These are phyloP conservation scores for Candida maltosa DNA, from an alignment of 805 yeast species.

Conservation along the genomic window DNA sequence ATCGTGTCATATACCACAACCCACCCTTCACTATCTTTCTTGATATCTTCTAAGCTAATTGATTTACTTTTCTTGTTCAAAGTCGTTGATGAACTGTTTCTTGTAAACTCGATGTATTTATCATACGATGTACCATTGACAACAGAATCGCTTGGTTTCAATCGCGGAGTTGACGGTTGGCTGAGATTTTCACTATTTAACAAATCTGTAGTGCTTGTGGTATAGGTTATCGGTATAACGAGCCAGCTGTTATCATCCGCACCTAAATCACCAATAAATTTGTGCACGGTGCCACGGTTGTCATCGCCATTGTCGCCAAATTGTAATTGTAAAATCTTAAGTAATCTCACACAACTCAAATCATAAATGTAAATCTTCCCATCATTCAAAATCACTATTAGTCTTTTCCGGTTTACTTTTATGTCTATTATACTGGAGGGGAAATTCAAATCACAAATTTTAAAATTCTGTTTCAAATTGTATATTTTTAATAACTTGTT, in stretches of 20 bases:
- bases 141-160: slow-evolving; percentile 18
- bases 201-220: slow-evolving; percentile 29
- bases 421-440: slow-evolving; percentile 73
- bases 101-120: slow-evolving; percentile 23
- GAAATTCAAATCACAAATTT: slow-evolving; percentile 85
- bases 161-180: slow-evolving; percentile 8
- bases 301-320: not conserved
- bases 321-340: slow-evolving; percentile 40
- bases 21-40: slow-evolving; percentile 31
- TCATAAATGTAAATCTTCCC: slow-evolving; percentile 89
- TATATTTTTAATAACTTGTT: slow-evolving; percentile 34
- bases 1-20: slow-evolving; percentile 39
- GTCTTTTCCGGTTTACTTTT: slow-evolving; percentile 75
- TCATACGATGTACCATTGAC: slow-evolving; percentile 13
- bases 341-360: slow-evolving; percentile 80
- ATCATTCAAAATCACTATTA: slow-evolving; percentile 66
- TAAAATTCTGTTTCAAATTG: slow-evolving; percentile 39
- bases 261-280: slow-evolving; percentile 35
- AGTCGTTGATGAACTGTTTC: slow-evolving; percentile 10
- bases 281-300: not conserved
- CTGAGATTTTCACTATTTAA: slow-evolving; percentile 15
- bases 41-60: slow-evolving; percentile 24
- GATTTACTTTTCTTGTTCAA: slow-evolving; percentile 10
- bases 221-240: slow-evolving; percentile 29
- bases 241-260: slow-evolving; percentile 33